Conservation (phyloP, 73 alveolate species). For the Paraurostyla sp. region DNA sequence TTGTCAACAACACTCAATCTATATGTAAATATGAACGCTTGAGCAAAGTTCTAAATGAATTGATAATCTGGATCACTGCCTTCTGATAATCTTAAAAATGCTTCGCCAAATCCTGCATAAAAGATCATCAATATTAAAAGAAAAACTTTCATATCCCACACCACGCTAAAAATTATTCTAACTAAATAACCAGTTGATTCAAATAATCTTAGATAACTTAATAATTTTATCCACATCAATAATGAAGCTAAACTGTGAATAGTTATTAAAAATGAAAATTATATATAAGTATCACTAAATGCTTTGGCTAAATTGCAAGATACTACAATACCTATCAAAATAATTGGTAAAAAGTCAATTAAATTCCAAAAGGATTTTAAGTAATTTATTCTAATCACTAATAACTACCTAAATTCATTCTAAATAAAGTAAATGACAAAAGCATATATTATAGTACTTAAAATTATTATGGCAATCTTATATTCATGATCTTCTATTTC, state of each 20-base stretch:
- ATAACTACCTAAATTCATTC: slow-evolving; percentile 31
- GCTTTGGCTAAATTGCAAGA: neutral
- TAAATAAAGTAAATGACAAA: neutral
- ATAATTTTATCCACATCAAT: slow-evolving; percentile 41
- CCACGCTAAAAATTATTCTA: slow-evolving; percentile 27
- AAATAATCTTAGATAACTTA: slow-evolving; percentile 44
- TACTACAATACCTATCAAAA: neutral
- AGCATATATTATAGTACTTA: neutral
- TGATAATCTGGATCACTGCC: neutral
- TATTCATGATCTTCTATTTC: neutral
- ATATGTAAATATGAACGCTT: slow-evolving; percentile 11
- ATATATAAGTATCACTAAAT: neutral
- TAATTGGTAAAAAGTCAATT: slow-evolving; percentile 11
- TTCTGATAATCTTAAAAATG: slow-evolving; percentile 50
- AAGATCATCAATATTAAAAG: slow-evolving; percentile 13
- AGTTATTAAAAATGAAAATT: neutral
- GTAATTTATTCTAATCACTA: neutral
- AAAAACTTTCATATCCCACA: slow-evolving; percentile 57
- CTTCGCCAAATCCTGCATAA: slow-evolving; percentile 60
- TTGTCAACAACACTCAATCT: slow-evolving; percentile 48
- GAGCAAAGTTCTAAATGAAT: slow-evolving; percentile 9
- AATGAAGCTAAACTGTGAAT: slow-evolving; percentile 32
- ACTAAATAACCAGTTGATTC: slow-evolving; percentile 26
- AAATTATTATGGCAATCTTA: neutral
- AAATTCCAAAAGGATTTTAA: slow-evolving; percentile 36